These are phyloP conservation scores for Lipomyces oligophaga DNA, from an alignment of 805 yeast genomes.

Conservation along the genomic window DNA sequence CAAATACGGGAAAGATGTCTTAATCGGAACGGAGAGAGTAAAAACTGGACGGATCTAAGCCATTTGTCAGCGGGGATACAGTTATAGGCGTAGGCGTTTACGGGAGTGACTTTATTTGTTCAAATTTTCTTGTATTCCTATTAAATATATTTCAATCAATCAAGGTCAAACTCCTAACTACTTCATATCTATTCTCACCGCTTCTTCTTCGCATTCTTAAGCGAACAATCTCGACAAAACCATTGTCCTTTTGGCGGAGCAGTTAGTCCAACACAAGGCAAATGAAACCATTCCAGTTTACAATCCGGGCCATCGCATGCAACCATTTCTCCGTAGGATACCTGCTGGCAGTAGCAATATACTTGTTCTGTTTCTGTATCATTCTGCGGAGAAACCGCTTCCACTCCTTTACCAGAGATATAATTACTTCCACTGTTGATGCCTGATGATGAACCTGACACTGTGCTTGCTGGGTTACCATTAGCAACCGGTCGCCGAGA, in stretches of 20 bases:
- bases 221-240: slow-evolving; percentile 59
- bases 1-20: slow-evolving; percentile 11
- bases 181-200: too few species aligned
- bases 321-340: slow-evolving; percentile 97
- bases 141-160: too few species aligned
- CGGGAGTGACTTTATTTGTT: too few species aligned
- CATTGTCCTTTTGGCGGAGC: slow-evolving; percentile 59
- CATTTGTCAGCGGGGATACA: too few species aligned
- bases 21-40: slow-evolving; percentile 19
- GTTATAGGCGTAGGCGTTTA: too few species aligned
- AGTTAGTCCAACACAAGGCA: slow-evolving; percentile 81
- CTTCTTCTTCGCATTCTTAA: slow-evolving; percentile 26
- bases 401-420: too few species aligned
- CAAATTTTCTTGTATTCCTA: too few species aligned
- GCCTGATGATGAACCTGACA: slow-evolving; percentile 2
- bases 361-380: slow-evolving; percentile 57
- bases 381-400: slow-evolving; percentile 1
- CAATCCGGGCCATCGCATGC: slow-evolving; percentile 95
- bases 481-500: slow-evolving; percentile 1
- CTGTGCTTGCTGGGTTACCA: slow-evolving; percentile 1
- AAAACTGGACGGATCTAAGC: slow-evolving; percentile 11
- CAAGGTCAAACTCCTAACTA: too few species aligned
- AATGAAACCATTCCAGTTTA: slow-evolving; percentile 84
- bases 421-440: too few species aligned
- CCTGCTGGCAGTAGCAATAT: slow-evolving; percentile 94